A percentile compares a stretch with the other conserved stretches of the same genome.
These are phyloP conservation scores for Cutaneotrichosporon cutaneum DNA, from an alignment of 1,284 basidiomycete species.

Conservation along the genomic window DNA sequence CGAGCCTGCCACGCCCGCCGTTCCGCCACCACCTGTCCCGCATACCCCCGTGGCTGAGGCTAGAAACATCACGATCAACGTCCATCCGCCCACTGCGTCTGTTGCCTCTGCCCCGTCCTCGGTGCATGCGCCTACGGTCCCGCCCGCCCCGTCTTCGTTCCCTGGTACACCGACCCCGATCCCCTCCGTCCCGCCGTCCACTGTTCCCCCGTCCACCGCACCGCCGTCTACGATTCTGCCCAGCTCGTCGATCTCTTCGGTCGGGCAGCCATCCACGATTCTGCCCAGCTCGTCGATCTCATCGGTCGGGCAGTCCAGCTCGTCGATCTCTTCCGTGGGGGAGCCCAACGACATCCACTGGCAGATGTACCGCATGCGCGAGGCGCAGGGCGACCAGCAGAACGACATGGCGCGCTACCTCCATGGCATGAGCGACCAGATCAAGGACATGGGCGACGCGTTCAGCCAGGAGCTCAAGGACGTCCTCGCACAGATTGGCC, in stretches of 20 bases:
- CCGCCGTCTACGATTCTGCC: background rate
- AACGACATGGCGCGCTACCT: slow-evolving; percentile 47
- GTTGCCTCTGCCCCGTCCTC: background rate
- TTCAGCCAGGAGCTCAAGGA: slow-evolving; percentile 40
- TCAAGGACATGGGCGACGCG: slow-evolving; percentile 38
- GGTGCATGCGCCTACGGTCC: background rate
- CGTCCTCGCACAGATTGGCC: slow-evolving; percentile 42
- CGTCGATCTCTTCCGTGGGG: background rate
- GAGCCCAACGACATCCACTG: background rate
- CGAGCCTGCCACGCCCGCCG: background rate
- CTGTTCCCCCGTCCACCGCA: background rate
- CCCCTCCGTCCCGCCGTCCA: background rate
- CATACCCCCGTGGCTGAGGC: background rate
- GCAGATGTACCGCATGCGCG: background rate
- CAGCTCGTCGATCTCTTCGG: background rate
- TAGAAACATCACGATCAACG: slow-evolving; percentile 9
- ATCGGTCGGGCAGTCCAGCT: background rate
- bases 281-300: background rate
- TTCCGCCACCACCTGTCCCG: background rate
- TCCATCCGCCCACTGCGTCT: slow-evolving; percentile 7
- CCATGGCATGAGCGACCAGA: slow-evolving; percentile 48
- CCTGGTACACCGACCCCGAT: background rate
- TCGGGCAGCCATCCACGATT: background rate
- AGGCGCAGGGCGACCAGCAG: slow-evolving; percentile 21
- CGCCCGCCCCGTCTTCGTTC: background rate